These are phyloP conservation scores for Tetracladium marchalianum DNA, from an alignment of 495 filamentous ascomycete species.

Conservation along the genomic window DNA sequence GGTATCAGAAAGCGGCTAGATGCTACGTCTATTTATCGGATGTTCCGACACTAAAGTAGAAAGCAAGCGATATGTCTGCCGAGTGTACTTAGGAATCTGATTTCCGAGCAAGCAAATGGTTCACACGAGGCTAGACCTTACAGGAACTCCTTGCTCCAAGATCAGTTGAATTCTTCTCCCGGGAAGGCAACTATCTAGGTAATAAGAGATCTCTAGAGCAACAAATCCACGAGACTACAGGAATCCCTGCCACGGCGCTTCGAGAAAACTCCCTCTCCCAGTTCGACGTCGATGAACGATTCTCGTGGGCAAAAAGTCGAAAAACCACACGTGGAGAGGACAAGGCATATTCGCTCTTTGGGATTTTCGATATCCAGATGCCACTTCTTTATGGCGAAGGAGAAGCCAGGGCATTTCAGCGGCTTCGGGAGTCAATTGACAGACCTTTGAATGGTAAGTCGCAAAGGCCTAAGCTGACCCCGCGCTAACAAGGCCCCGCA, in stretches of 20 bases:
- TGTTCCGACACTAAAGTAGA: conserved; percentile 4
- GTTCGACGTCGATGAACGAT: conserved; percentile 10
- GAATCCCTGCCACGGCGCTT: background rate
- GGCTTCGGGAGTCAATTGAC: conserved; percentile 20
- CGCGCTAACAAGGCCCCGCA: conserved; percentile 10
- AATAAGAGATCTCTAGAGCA: background rate
- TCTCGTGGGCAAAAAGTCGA: conserved; percentile 19
- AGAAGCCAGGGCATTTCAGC: conserved; percentile 14
- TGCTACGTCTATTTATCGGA: conserved; percentile 14
- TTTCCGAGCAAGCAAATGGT: conserved; percentile 4
- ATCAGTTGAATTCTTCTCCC: conserved; percentile 1
- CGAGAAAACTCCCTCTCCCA: background rate
- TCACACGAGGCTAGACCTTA: too few species aligned
- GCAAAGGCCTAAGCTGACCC: conserved; percentile 14
- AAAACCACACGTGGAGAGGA: too few species aligned
- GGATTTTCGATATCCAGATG: conserved; percentile 20
- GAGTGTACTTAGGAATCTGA: conserved; percentile 9
- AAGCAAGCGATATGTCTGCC: conserved; percentile 1
- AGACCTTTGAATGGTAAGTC: conserved; percentile 18
- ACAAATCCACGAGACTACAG: background rate
- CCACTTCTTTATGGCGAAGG: conserved; percentile 24
- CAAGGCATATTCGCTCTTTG: too few species aligned
- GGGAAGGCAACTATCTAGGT: background rate
- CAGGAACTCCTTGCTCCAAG: conserved; percentile 11
- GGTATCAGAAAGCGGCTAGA: conserved; percentile 10